Percentiles rank a stretch among this genome's conserved stretches.
These are phyloP conservation scores for Saccharomyces jurei DNA, from an alignment of 805 yeast species.

Conservation along the genomic window DNA sequence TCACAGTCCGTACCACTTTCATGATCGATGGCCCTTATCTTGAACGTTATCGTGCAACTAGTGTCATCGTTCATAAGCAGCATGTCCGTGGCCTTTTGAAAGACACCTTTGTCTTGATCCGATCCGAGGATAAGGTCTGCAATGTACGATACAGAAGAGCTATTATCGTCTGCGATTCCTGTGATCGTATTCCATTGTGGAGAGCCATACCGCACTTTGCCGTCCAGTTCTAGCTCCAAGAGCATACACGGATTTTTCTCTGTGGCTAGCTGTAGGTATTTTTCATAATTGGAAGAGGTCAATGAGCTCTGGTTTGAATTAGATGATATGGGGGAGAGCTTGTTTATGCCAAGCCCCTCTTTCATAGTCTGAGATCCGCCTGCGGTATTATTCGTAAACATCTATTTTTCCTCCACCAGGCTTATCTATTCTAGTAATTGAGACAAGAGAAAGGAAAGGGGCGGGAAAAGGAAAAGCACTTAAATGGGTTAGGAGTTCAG, in stretches of 20 bases:
- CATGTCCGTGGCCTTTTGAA: conserved; percentile 57
- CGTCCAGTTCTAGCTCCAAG: conserved; percentile 73
- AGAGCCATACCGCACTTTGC: conserved; percentile 67
- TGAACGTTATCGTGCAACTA: conserved; percentile 69
- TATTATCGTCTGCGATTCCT: conserved; percentile 40
- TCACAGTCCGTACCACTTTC: neutral
- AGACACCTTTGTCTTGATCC: conserved; percentile 56
- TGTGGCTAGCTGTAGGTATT: conserved; percentile 56
- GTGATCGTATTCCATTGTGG: conserved; percentile 73
- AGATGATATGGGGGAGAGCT: neutral
- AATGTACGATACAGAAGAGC: conserved; percentile 35
- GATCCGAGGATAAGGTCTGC: conserved; percentile 57
- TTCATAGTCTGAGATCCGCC: neutral
- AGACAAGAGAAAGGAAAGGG: neutral
- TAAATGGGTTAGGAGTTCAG: neutral
- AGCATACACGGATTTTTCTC: conserved; percentile 67
- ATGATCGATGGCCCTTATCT: conserved; percentile 26
- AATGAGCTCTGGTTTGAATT: conserved; percentile 6
- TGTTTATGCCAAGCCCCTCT: neutral
- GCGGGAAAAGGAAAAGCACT: neutral
- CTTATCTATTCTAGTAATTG: neutral
- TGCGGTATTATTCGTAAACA: neutral
- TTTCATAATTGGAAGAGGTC: conserved; percentile 30
- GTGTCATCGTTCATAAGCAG: conserved; percentile 62
- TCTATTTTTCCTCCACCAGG: neutral